phyloP scores from a whole-genome alignment of 305 asterid species.

The Fraxinus nigra region DNA sequence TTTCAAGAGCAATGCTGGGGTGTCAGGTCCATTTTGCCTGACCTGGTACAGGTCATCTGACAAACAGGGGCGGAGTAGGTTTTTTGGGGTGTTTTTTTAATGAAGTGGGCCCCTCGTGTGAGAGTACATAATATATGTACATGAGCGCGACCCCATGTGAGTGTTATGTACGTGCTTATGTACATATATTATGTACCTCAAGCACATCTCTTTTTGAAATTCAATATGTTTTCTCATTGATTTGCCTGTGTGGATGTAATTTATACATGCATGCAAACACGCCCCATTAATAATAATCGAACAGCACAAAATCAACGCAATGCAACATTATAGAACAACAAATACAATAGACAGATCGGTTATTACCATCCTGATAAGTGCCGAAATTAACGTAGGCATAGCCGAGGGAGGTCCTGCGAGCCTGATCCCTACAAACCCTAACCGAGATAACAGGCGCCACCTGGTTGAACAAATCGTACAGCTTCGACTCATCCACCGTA shows the following conservation, averaged over 20 bases:
- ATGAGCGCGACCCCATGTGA: too few relatives aligned
- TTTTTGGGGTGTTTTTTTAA: too few relatives aligned
- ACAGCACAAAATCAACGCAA: not conserved
- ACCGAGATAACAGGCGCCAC: conserved; percentile 64
- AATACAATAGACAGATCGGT: not conserved
- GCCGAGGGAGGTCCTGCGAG: conserved; percentile 52
- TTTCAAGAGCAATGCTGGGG: too few relatives aligned
- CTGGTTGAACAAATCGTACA: conserved; percentile 59
- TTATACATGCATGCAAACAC: conserved; percentile 23
- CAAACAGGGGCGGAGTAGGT: too few relatives aligned
- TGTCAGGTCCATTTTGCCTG: too few relatives aligned
- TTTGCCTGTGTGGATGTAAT: not conserved
- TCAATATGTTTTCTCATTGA: not conserved
- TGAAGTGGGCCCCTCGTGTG: too few relatives aligned
- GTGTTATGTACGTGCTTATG: too few relatives aligned
- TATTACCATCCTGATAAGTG: conserved; percentile 57
- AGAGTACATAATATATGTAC: too few relatives aligned
- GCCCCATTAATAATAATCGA: not conserved
- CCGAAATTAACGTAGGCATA: conserved; percentile 73
- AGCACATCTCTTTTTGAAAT: too few relatives aligned
- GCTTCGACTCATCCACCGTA: conserved; percentile 51
- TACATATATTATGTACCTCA: too few relatives aligned
- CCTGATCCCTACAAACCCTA: conserved; percentile 71
- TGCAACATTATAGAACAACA: not conserved
- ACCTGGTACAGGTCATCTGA: too few relatives aligned